A percentile compares a stretch with the other conserved stretches of the same genome.
These are phyloP conservation scores for Colletotrichum spinosum DNA, from an alignment of 2,329 filamentous ascomycete genomes.

Conservation along the genomic window DNA sequence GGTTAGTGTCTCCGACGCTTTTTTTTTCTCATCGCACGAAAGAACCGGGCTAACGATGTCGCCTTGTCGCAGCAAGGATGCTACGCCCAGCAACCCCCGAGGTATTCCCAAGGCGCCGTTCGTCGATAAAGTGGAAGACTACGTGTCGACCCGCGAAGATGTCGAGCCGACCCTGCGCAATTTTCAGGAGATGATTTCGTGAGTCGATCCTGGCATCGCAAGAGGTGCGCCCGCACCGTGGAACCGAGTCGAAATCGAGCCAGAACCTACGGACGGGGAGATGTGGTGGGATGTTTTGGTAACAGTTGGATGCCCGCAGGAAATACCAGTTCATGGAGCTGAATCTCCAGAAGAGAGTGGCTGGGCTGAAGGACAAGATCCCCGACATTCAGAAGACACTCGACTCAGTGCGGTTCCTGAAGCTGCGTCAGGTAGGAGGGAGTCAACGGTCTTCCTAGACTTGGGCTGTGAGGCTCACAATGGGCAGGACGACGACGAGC, in stretches of 20 bases:
- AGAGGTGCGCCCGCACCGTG: constrained; percentile 33
- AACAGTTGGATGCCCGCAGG: constrained; percentile 59
- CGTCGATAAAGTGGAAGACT: constrained; percentile 90
- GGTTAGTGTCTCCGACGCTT: not conserved
- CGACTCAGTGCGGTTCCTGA: constrained; percentile 89
- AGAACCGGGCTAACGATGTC: constrained; percentile 13
- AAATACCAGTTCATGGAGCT: constrained; percentile 99
- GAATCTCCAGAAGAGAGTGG: constrained; percentile 86
- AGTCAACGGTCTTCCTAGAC: constrained; percentile 10
- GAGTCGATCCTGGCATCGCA: constrained; percentile 49
- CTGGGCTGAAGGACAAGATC: constrained; percentile 91
- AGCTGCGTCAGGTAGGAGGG: constrained; percentile 74
- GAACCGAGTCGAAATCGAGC: not conserved
- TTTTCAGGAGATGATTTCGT: constrained; percentile 96
- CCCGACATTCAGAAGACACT: constrained; percentile 97
- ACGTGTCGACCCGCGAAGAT: constrained; percentile 81
- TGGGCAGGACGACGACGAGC: constrained; percentile 65
- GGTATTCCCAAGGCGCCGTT: constrained; percentile 88
- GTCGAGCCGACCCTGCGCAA: constrained; percentile 84
- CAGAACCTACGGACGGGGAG: not conserved
- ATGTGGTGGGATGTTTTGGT: constrained; percentile 19
- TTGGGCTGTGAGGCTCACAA: constrained; percentile 10
- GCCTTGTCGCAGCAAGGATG: constrained; percentile 54
- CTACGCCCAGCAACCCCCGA: constrained; percentile 77
- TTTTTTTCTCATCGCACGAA: too few relatives aligned